Evolutionary conservation across 1,284 basidiomycete species (phyloP).

Genomic region (Ganoderma resinaceum): DNA sequence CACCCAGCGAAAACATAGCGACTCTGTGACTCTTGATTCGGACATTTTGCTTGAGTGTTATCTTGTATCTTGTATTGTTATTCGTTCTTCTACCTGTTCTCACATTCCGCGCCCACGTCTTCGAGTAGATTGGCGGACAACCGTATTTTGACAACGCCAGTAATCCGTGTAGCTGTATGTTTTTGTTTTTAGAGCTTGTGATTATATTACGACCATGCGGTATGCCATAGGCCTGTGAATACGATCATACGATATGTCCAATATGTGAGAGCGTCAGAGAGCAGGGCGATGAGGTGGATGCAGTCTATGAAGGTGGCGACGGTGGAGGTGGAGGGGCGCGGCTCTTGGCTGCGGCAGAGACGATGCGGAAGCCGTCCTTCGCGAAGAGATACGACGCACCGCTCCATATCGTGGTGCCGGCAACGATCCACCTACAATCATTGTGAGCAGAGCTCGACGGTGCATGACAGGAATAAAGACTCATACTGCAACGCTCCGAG

Average conservation of each 20-base stretch:
- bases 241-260: constrained; percentile 1
- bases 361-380: constrained; percentile 38
- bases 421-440: constrained; percentile 77
- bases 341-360: constrained; percentile 26
- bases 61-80: constrained; percentile 15
- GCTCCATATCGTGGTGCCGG: constrained; percentile 90
- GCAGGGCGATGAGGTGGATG: neutral
- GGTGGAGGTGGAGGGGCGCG: constrained; percentile 26
- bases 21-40: neutral
- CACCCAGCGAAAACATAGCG: constrained; percentile 13
- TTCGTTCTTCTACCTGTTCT: constrained; percentile 8
- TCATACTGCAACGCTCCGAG: constrained; percentile 73
- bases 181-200: constrained; percentile 6
- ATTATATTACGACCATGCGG: constrained; percentile 16
- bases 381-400: constrained; percentile 87
- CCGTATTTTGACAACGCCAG: neutral
- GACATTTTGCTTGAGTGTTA: constrained; percentile 3
- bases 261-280: neutral
- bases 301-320: constrained; percentile 6
- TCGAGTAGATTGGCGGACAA: neutral
- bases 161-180: constrained; percentile 15
- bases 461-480: neutral
- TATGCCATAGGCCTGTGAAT: constrained; percentile 7
- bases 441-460: neutral
- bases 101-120: neutral